Conservation (phyloP, 2,329 filamentous ascomycete species). For the Fusarium tuaranense region DNA sequence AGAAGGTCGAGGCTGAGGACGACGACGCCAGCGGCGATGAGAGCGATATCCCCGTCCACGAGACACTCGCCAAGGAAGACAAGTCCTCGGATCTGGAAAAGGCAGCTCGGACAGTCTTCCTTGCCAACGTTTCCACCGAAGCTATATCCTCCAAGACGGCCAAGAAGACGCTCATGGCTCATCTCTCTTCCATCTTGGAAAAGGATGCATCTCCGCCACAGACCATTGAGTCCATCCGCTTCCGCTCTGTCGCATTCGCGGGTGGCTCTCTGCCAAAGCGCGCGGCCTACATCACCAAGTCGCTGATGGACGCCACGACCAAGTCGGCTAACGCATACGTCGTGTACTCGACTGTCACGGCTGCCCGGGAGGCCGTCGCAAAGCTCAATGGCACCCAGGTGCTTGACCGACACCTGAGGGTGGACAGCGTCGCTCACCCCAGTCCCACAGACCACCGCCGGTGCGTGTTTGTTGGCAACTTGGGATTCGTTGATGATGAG, state of each 20-base stretch:
- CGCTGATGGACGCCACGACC: constrained; percentile 90
- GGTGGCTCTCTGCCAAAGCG: constrained; percentile 85
- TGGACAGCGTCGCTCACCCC: constrained; percentile 92
- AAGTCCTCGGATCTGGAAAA: constrained; percentile 79
- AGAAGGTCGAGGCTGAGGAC: constrained; percentile 56
- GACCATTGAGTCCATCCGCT: constrained; percentile 90
- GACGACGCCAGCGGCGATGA: constrained; percentile 58
- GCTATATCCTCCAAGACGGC: constrained; percentile 86
- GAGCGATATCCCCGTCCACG: constrained; percentile 64
- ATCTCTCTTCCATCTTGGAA: constrained; percentile 81
- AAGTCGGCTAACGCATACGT: constrained; percentile 95
- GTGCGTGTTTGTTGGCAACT: constrained; percentile 96
- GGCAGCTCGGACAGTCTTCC: constrained; percentile 88
- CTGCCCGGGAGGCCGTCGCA: constrained; percentile 80
- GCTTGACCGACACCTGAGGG: constrained; percentile 88
- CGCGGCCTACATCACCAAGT: constrained; percentile 92
- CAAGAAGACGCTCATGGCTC: constrained; percentile 80
- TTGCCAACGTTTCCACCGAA: constrained; percentile 88
- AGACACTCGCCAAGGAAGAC: constrained; percentile 65
- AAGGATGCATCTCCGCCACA: constrained; percentile 65
- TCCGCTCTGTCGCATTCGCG: constrained; percentile 91
- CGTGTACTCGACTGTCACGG: constrained; percentile 82
- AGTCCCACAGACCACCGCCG: constrained; percentile 84
- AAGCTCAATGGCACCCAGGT: constrained; percentile 87
- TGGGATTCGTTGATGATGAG: constrained; percentile 96